Conservation (phyloP, 1,284 basidiomycete species). For the Ustilago shanxiensis region DNA sequence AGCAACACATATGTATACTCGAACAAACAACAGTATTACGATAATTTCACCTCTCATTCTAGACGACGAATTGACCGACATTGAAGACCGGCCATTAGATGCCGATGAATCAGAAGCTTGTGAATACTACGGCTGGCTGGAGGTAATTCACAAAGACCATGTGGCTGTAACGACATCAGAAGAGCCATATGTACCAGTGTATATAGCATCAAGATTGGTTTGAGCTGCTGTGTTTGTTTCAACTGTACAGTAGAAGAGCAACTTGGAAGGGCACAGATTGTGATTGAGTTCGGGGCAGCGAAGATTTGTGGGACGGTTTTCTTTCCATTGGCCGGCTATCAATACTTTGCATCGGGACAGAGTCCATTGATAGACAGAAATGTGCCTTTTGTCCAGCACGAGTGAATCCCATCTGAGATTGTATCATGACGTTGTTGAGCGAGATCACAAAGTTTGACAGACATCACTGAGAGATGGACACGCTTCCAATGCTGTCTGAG, state of each 20-base stretch:
- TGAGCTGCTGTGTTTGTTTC: too few relatives aligned
- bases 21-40: neutral
- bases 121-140: neutral
- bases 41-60: neutral
- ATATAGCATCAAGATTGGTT: too few relatives aligned
- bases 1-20: neutral
- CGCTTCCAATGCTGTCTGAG: too few relatives aligned
- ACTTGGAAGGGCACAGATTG: neutral
- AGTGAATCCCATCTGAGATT: too few relatives aligned
- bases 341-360: slow-evolving; percentile 9
- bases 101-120: neutral
- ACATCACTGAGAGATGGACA: too few relatives aligned
- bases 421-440: too few relatives aligned
- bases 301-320: too few relatives aligned
- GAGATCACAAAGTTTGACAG: too few relatives aligned
- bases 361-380: too few relatives aligned
- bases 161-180: neutral
- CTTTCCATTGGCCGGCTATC: slow-evolving; percentile 2
- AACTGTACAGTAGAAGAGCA: too few relatives aligned
- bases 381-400: too few relatives aligned
- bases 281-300: neutral
- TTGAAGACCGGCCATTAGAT: neutral
- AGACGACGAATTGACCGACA: neutral
- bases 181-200: too few relatives aligned
- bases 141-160: neutral